Conservation (phyloP, 176 grass and related monocot genomes). For the Dactylis glomerata region DNA sequence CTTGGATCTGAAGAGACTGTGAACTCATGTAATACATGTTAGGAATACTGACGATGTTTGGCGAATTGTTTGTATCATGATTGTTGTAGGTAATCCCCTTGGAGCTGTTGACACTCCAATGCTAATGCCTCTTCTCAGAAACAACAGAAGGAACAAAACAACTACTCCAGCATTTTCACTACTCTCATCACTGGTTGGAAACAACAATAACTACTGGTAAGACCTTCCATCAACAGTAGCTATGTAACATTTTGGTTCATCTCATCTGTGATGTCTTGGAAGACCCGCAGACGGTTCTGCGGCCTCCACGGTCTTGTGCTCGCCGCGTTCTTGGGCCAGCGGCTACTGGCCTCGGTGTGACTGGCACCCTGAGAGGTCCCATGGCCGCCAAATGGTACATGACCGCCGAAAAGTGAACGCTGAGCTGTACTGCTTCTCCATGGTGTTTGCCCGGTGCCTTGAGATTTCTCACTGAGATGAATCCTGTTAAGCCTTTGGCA, state of each 20-base stretch:
- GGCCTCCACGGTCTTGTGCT: conserved; percentile 16
- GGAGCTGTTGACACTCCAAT: not conserved
- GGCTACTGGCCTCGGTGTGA: not conserved
- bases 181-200: not conserved
- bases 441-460: conserved; percentile 15
- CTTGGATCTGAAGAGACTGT: not conserved
- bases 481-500: conserved; percentile 23
- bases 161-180: not conserved
- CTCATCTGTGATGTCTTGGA: conserved; percentile 59
- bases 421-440: conserved; percentile 35
- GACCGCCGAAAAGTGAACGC: conserved; percentile 39
- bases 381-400: not conserved
- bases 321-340: conserved; percentile 14
- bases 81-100: not conserved
- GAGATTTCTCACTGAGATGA: conserved; percentile 30
- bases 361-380: conserved; percentile 8
- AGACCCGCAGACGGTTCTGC: conserved; percentile 33
- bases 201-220: not conserved
- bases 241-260: conserved; percentile 30
- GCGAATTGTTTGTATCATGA: not conserved
- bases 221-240: conserved; percentile 17
- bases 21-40: not conserved
- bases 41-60: not conserved
- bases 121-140: not conserved
- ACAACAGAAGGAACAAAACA: not conserved